Evolutionary conservation across 2,329 filamentous ascomycete species (phyloP).

Genomic region (Cladosporium austrohemisphaericum): DNA sequence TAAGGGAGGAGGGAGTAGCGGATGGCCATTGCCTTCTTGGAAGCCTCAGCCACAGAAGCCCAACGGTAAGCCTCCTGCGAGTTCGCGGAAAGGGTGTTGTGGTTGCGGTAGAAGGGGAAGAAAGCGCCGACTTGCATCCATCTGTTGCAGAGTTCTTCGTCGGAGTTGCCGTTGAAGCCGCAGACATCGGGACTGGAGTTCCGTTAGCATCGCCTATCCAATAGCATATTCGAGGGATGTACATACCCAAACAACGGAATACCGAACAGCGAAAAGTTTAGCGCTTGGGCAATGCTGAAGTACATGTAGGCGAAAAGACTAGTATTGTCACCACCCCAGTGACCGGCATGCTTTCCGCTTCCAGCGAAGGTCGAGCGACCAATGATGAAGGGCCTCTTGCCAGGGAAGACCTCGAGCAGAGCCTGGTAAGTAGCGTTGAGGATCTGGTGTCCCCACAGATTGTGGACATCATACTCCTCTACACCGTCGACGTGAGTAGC

Average conservation of each 20-base stretch:
- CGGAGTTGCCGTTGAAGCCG: slow-evolving; percentile 65
- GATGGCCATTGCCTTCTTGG: slow-evolving; percentile 64
- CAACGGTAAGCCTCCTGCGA: slow-evolving; percentile 70
- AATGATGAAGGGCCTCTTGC: slow-evolving; percentile 77
- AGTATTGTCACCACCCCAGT: slow-evolving; percentile 75
- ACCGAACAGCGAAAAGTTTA: slow-evolving; percentile 70
- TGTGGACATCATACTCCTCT: slow-evolving; percentile 79
- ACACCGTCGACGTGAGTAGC: slow-evolving; percentile 71
- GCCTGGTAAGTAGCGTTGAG: slow-evolving; percentile 73
- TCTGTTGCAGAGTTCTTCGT: slow-evolving; percentile 66
- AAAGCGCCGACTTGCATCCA: slow-evolving; percentile 65
- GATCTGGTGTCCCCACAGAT: slow-evolving; percentile 71
- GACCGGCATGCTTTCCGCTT: slow-evolving; percentile 69
- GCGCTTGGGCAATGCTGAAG: slow-evolving; percentile 71
- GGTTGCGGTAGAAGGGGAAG: slow-evolving; percentile 76
- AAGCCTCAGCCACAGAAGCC: slow-evolving; percentile 61
- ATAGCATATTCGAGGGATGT: too few relatives aligned
- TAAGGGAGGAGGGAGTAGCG: slow-evolving; percentile 70
- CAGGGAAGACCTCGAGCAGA: slow-evolving; percentile 60
- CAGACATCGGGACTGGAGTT: slow-evolving; percentile 65
- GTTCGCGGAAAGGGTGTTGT: slow-evolving; percentile 60
- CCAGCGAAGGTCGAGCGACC: slow-evolving; percentile 78
- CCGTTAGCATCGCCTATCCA: too few relatives aligned
- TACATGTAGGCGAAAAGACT: slow-evolving; percentile 71
- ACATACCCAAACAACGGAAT: slow-evolving; percentile 80